Percentiles rank a stretch among this genome's conserved stretches.
These are phyloP conservation scores for Diaporthe ilicicola DNA, from an alignment of 2,329 filamentous ascomycete species.

Conservation along the genomic window DNA sequence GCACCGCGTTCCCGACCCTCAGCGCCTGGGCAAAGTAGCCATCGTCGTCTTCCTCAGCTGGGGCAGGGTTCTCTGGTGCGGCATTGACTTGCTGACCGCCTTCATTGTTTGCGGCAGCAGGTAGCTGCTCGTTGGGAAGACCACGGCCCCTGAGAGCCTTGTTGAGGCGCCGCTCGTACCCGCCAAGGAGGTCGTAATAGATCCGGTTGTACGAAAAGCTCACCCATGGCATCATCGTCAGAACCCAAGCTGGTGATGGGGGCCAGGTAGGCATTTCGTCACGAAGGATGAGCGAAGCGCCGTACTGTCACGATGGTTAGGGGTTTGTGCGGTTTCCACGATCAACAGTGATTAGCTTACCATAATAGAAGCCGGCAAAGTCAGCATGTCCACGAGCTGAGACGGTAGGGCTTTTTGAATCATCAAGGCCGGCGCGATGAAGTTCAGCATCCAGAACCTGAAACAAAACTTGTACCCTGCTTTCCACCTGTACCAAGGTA, in stretches of 20 bases:
- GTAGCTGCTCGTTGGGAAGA: slow-evolving; percentile 35
- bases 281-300: slow-evolving; percentile 53
- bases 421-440: slow-evolving; percentile 56
- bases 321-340: not conserved
- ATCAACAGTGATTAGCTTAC: slow-evolving; percentile 42
- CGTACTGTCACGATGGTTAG: slow-evolving; percentile 50
- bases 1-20: slow-evolving; percentile 37
- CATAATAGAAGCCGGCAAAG: slow-evolving; percentile 52
- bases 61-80: slow-evolving; percentile 24
- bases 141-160: slow-evolving; percentile 50
- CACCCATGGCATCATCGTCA: slow-evolving; percentile 57
- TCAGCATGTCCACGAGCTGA: slow-evolving; percentile 49
- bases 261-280: slow-evolving; percentile 61
- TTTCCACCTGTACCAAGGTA: slow-evolving; percentile 29
- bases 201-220: slow-evolving; percentile 51
- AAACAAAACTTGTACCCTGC: slow-evolving; percentile 32
- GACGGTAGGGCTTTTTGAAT: slow-evolving; percentile 54
- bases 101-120: slow-evolving; percentile 26
- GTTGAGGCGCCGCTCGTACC: slow-evolving; percentile 59
- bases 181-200: slow-evolving; percentile 57
- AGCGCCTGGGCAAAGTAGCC: slow-evolving; percentile 35
- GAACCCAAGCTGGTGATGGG: slow-evolving; percentile 59
- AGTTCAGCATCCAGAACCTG: slow-evolving; percentile 48
- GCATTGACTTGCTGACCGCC: slow-evolving; percentile 24
- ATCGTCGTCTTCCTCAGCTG: slow-evolving; percentile 37